Evolutionary conservation across 352 stramenopile genomes (phyloP).

Genomic region (Aphanomyces invadans): DNA sequence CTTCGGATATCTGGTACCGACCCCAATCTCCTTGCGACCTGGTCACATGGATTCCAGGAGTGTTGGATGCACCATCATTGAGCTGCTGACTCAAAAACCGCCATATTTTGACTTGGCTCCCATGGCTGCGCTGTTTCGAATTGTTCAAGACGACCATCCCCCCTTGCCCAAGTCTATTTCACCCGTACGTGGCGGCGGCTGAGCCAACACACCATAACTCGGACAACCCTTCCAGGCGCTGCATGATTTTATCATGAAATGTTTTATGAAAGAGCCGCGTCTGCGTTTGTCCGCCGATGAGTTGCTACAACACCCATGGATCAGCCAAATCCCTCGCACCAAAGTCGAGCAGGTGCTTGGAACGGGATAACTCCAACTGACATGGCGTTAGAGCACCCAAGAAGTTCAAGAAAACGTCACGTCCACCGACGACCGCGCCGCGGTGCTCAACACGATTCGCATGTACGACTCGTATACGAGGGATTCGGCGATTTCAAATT

Average conservation of each 20-base stretch:
- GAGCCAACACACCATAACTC: no score
- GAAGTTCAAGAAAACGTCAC: constrained; percentile 67
- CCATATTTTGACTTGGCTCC: constrained; percentile 90
- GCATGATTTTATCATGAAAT: constrained; percentile 90
- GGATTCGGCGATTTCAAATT: background rate
- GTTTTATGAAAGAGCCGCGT: constrained; percentile 87
- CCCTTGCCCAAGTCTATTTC: constrained; percentile 85
- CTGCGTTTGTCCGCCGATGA: constrained; percentile 75
- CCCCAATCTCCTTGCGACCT: background rate
- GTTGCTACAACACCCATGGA: constrained; percentile 85
- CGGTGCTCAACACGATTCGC: constrained; percentile 81
- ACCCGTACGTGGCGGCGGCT: no score
- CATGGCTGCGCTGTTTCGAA: constrained; percentile 87
- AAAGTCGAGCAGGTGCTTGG: constrained; percentile 53
- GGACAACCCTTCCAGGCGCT: no score
- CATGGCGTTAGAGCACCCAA: constrained; percentile 57
- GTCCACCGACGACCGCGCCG: constrained; percentile 64
- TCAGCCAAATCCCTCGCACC: constrained; percentile 79
- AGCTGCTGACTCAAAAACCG: constrained; percentile 88
- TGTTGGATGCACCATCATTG: constrained; percentile 92
- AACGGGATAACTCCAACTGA: background rate
- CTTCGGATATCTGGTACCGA: constrained; percentile 87
- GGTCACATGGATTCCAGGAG: constrained; percentile 29
- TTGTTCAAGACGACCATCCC: constrained; percentile 90
- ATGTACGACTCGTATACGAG: constrained; percentile 52